Conservation (phyloP, 306 rosid species). For the Vicia sativa region DNA sequence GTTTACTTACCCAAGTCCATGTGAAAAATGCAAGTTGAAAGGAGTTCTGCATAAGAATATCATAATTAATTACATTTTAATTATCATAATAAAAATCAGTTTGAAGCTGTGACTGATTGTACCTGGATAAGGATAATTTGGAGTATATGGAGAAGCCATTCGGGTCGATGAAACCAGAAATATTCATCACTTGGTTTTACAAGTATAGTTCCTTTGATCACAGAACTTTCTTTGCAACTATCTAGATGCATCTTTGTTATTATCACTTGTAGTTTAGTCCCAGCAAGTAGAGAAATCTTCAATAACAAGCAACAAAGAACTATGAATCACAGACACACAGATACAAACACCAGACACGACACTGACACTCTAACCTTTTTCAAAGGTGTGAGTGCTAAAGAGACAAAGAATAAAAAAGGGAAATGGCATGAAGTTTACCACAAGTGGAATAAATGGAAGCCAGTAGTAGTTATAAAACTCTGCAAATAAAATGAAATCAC, state of each 20-base stretch:
- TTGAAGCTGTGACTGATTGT: neutral
- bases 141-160: slow-evolving; percentile 62
- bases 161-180: slow-evolving; percentile 66
- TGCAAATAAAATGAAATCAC: slow-evolving; percentile 40
- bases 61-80: neutral
- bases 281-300: slow-evolving; percentile 62
- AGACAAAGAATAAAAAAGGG: no score
- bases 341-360: no score
- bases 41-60: slow-evolving; percentile 52
- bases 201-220: slow-evolving; percentile 54
- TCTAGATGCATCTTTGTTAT: slow-evolving; percentile 66
- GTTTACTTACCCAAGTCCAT: slow-evolving; percentile 72
- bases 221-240: slow-evolving; percentile 50
- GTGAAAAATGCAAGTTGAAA: slow-evolving; percentile 79
- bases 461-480: slow-evolving; percentile 67
- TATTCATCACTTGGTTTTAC: slow-evolving; percentile 59
- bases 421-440: slow-evolving; percentile 42
- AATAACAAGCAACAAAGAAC: neutral
- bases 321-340: no score
- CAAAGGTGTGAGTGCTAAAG: no score
- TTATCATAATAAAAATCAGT: no score
- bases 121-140: slow-evolving; percentile 68
- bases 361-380: no score
- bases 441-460: slow-evolving; percentile 77
- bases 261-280: slow-evolving; percentile 63